Evolutionary conservation across 805 yeast species (phyloP).

Genomic region (Suhomyces vadensis): DNA sequence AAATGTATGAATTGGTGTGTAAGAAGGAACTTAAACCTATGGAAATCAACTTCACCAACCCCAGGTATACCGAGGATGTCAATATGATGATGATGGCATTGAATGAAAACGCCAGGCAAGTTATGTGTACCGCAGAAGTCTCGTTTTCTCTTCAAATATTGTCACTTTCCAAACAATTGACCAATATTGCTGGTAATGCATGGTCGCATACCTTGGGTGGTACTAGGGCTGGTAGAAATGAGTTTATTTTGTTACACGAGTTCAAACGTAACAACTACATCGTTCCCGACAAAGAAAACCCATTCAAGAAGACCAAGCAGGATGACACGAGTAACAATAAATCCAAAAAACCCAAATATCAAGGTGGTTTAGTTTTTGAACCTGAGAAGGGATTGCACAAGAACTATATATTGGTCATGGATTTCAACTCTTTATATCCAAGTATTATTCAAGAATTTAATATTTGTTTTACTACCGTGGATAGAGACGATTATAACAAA

Average conservation of each 20-base stretch:
- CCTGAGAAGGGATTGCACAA: conserved; percentile 95
- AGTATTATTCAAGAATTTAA: conserved; percentile 96
- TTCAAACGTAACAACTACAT: conserved; percentile 76
- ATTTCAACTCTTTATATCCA: conserved; percentile 95
- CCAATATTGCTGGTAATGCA: conserved; percentile 93
- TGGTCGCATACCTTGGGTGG: conserved; percentile 96
- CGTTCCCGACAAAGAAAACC: conserved; percentile 80
- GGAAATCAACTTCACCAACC: conserved; percentile 73
- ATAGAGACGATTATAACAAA: conserved; percentile 51
- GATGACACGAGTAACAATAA: conserved; percentile 48
- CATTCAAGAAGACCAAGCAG: conserved; percentile 39
- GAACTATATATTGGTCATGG: conserved; percentile 90
- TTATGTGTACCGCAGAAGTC: conserved; percentile 70
- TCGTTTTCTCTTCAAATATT: conserved; percentile 83
- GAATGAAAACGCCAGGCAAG: conserved; percentile 64
- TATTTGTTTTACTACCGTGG: conserved; percentile 95
- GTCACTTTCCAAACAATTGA: conserved; percentile 86
- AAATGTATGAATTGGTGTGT: conserved; percentile 84
- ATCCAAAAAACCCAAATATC: conserved; percentile 69
- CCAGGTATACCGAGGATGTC: conserved; percentile 67
- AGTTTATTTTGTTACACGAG: conserved; percentile 88
- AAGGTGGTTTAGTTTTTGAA: conserved; percentile 95
- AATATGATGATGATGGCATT: conserved; percentile 66
- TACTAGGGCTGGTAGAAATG: conserved; percentile 95
- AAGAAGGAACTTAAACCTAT: conserved; percentile 57